Evolutionary conservation across 1,284 basidiomycete species (phyloP), one percentile per base, ranked within the genome.

Genomic region (Trichosporon sp.): DNA sequence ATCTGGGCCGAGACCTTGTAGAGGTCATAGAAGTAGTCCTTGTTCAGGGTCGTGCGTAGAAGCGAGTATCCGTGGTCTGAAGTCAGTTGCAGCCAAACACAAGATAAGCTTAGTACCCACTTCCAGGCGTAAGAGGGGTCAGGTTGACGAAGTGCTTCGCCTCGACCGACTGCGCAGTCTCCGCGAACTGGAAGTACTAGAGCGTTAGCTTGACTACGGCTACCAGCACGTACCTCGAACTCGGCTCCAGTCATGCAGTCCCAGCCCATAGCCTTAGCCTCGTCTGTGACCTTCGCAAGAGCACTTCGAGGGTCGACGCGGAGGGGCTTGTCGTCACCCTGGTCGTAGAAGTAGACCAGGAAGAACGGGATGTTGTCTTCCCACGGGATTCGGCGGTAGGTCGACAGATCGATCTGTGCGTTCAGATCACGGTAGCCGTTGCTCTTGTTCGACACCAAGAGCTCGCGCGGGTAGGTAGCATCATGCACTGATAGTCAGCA

Each of bases 181-280:
- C 95, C 86, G 91, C 89, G 84, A 94, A 97, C 84, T 98, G 95
- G 82, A 96, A 98, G 84, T 95, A 98, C 91, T 95, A 72, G 0
- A 2, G 3, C 5, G 11, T 66, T 13, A 66, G 65, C 58, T 8
- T 25, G 15, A 29, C 13, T n/a, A 7, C 8, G 25, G 23, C 13
- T 25, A n/a, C 64, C 27, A 29, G 4, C n/a, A 76, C 86, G 68
- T 77, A 92, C 92, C 86, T 98, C 95, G 77, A 93, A 98, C 83
- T 98, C 95, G 32, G 92, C 89, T 2, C 93, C 94, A 11, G 92
- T 89, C 77, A 90, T 87, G 76, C 89, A 90, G 34, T 87, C 83
- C 76, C 87, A 89, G 5, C 88, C 89, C 47, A 83, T 85, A 31
- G 73, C 70, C 18, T 78, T 72, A 0, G 84, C 76, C 32, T 80